These are phyloP conservation scores for Xylariomycetidae sp. DNA, from an alignment of 2,329 filamentous ascomycete species.

Conservation along the genomic window DNA sequence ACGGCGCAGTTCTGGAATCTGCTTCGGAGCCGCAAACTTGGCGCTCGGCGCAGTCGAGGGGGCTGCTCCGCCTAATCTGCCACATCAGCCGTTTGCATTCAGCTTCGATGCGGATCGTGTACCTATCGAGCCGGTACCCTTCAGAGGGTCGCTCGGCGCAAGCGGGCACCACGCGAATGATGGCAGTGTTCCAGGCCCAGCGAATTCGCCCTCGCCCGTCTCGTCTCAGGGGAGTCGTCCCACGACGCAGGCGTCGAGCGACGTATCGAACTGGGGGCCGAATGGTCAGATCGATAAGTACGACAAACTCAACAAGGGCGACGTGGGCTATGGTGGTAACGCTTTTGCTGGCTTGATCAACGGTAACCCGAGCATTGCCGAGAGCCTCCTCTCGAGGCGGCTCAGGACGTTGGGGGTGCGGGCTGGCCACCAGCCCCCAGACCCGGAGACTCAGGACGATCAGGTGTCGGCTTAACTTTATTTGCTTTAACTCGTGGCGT, in stretches of 20 bases:
- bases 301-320: constrained; percentile 64
- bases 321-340: constrained; percentile 58
- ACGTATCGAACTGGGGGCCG: constrained; percentile 16
- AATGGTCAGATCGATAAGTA: constrained; percentile 40
- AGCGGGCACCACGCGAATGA: too few species aligned
- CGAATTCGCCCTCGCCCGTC: constrained; percentile 17
- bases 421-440: too few species aligned
- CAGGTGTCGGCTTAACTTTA: too few species aligned
- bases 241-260: constrained; percentile 31
- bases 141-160: too few species aligned
- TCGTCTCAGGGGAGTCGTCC: constrained; percentile 19
- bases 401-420: constrained; percentile 58
- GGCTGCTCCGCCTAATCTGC: constrained; percentile 16
- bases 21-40: constrained; percentile 27
- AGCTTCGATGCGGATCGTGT: constrained; percentile 27
- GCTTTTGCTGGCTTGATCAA: constrained; percentile 37
- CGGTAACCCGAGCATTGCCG: constrained; percentile 42
- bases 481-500: too few species aligned
- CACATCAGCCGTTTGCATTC: constrained; percentile 20
- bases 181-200: constrained; percentile 17
- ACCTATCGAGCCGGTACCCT: constrained; percentile 49
- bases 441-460: too few species aligned
- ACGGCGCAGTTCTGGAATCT: constrained; percentile 52
- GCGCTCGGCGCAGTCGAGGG: constrained; percentile 33
- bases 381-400: constrained; percentile 66